Evolutionary conservation across 768 basidiomycete genomes (phyloP).

Genomic region (Russula olivacea): DNA sequence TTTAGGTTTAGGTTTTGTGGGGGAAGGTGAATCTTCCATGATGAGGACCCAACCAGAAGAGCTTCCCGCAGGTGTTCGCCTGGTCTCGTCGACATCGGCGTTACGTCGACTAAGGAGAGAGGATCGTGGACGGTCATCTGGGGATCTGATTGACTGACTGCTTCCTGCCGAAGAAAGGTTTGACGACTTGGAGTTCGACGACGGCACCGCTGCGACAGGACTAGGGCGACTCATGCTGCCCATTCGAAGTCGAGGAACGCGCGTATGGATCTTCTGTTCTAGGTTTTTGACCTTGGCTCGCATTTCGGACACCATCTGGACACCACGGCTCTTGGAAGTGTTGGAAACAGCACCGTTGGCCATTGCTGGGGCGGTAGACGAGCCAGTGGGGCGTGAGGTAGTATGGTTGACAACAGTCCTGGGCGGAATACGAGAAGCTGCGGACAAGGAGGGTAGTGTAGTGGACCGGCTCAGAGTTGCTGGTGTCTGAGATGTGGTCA

Average conservation of each 20-base stretch:
- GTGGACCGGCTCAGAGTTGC: conserved; percentile 49
- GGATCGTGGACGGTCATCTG: conserved; percentile 32
- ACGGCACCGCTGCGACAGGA: conserved; percentile 24
- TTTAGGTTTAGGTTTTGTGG: conserved; percentile 60
- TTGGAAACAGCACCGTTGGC: conserved; percentile 35
- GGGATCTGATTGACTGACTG: conserved; percentile 26
- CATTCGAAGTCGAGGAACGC: conserved; percentile 79
- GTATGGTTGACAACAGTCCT: conserved; percentile 38
- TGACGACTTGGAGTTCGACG: conserved; percentile 23
- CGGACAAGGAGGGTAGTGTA: conserved; percentile 45
- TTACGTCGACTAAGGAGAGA: conserved; percentile 27
- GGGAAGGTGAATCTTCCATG: conserved; percentile 81
- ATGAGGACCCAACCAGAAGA: conserved; percentile 82
- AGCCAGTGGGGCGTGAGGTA: conserved; percentile 28
- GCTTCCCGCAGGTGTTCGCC: conserved; percentile 49
- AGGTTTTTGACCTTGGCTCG: conserved; percentile 75
- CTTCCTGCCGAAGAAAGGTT: conserved; percentile 15
- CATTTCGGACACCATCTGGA: conserved; percentile 92
- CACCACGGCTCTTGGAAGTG: conserved; percentile 68
- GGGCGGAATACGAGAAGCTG: conserved; percentile 40
- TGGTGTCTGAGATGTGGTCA: conserved; percentile 39
- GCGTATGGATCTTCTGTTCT: conserved; percentile 83
- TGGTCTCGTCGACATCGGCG: conserved; percentile 33
- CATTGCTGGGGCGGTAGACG: conserved; percentile 35
- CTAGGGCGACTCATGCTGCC: conserved; percentile 59